Conservation (phyloP, 2,329 filamentous ascomycete species). For the Hysterium pulicare region DNA sequence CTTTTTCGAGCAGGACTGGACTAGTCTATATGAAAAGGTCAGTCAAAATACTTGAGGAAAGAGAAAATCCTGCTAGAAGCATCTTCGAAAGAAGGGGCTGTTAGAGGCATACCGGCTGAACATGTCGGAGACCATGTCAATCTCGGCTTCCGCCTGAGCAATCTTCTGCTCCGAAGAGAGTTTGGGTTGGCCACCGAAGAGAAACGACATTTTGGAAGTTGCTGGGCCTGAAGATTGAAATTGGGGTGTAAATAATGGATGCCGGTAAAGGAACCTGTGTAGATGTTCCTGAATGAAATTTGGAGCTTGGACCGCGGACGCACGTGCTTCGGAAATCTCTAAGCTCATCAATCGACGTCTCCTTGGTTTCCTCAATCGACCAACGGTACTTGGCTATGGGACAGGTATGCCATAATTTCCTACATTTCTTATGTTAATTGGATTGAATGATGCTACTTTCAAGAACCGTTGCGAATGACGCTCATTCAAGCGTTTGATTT, state of each 20-base stretch:
- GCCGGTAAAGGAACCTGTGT: not conserved
- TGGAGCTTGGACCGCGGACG: constrained; percentile 3
- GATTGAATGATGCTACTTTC: constrained; percentile 25
- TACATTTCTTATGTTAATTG: not conserved
- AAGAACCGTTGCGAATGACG: constrained; percentile 70
- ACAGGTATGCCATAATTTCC: constrained; percentile 1
- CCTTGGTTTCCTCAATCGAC: not conserved
- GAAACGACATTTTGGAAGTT: constrained; percentile 30
- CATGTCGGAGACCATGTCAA: constrained; percentile 97
- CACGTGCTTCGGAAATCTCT: constrained; percentile 3
- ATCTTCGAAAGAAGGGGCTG: not conserved
- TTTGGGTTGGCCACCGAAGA: constrained; percentile 66
- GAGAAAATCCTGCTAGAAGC: constrained; percentile 9
- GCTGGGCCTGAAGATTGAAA: not conserved
- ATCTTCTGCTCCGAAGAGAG: constrained; percentile 96
- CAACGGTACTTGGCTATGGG: not conserved
- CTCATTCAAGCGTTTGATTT: constrained; percentile 52
- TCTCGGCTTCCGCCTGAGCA: constrained; percentile 90
- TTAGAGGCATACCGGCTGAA: constrained; percentile 75
- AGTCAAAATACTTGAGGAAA: not conserved
- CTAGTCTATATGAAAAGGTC: constrained; percentile 56
- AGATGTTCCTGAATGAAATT: not conserved
- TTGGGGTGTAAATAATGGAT: not conserved
- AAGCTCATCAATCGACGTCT: not conserved
- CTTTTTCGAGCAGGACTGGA: constrained; percentile 87